Base-by-base conservation (phyloP, 2,329 filamentous ascomycete genomes). In the Exophiala bonariae region DNA sequence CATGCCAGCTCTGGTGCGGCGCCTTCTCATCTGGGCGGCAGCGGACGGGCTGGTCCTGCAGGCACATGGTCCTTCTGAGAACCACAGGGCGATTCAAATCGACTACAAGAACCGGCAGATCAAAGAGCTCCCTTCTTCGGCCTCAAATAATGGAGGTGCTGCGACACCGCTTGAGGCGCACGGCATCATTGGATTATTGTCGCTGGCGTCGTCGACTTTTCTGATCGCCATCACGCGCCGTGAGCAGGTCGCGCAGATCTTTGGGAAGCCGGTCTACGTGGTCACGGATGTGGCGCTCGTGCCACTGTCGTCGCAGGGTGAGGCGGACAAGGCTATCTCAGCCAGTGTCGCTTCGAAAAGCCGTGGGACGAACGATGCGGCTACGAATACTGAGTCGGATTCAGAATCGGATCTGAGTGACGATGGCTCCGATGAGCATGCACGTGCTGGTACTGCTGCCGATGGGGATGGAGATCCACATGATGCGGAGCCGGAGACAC, bases 231-330 rank as follows among this genome's bases (percentile, higher is more conserved):
- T 99, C 60, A 90, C 86, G 17, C 81, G 83, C 48, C 87, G 92
- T 37, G 81, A 95, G 61, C 88, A 95, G 66, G 90, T 97, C 40
- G 93, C 93, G 3, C 85, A 91, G 55, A 83, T 97, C 40, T 83
- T 85, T 55, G 89, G 89, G 4, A 84, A 81, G 45, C 85, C 91
- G 0, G 75, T 97, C 45, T 99, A 95, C 66, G 84, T 89, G 31
- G 82, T 96, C 50, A 93, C 87, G 34, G 89, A 95, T 59, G 87
- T 97, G 23, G 86, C 89, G 5, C 74, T 97, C n/a, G 95, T 95
- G 4, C 93, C 93, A 1, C 83, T 93, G 43, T 81, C 84, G 2
- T 92, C 87, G 4, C 85, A 85, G 60, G 65, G 69, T 32, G 89
- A 95, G 34, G 91, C 92, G 3, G 77, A 81, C 52, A 78, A 79